A percentile compares a stretch with the other conserved stretches of the same genome.
phyloP scores from a whole-genome alignment of 2,329 filamentous ascomycete species.

The Diaporthe nobilis region DNA sequence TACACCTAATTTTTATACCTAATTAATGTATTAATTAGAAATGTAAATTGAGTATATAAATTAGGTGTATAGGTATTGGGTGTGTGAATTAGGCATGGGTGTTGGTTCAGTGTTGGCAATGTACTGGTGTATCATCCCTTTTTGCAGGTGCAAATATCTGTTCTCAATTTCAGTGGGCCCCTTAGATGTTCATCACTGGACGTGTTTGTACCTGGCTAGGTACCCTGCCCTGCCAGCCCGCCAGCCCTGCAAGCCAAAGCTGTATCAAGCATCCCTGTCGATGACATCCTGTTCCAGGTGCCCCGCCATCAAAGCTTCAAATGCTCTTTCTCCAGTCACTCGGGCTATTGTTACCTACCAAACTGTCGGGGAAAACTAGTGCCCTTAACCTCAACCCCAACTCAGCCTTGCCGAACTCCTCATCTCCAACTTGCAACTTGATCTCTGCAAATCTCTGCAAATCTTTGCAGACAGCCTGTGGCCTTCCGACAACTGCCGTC shows the following conservation, averaged over 20 bases:
- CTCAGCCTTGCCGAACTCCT: background rate
- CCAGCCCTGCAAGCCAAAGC: background rate
- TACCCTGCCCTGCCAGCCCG: background rate
- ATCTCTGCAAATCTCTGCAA: background rate
- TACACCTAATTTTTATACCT: no score
- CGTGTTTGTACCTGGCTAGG: background rate
- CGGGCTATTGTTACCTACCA: background rate
- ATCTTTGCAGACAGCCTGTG: background rate
- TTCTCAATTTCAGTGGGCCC: no score
- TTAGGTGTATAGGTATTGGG: no score
- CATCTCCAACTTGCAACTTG: background rate
- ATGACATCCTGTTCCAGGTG: constrained; percentile 8
- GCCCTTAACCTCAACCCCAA: background rate
- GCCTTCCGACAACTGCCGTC: background rate
- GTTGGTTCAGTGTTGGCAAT: no score
- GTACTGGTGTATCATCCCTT: no score
- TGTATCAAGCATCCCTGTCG: background rate
- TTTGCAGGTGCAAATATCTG: no score
- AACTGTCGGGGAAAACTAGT: no score
- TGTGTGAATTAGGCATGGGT: no score
- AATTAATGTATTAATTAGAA: no score
- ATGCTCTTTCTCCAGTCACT: background rate
- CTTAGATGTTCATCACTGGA: no score
- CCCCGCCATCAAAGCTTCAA: constrained; percentile 16
- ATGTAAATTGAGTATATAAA: no score